These are phyloP conservation scores for Astrothelium macrocarpum DNA, from an alignment of 495 filamentous ascomycete genomes.

Conservation along the genomic window DNA sequence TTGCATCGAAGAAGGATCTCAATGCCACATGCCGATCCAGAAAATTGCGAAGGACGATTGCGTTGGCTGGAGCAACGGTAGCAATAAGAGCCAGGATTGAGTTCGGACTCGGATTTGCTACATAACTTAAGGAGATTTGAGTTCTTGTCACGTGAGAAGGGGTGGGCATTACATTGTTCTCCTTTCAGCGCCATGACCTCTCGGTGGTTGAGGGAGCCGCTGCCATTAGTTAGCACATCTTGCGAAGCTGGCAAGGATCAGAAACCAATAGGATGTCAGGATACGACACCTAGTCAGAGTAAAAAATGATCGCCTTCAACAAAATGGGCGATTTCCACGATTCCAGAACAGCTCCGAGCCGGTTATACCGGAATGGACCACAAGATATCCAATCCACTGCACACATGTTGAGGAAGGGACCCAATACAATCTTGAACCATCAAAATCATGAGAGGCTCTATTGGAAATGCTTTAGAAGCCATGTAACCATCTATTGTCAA, in stretches of 20 bases:
- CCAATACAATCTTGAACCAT: no score
- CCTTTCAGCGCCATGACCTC: constrained; percentile 8
- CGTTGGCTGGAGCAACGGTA: neutral
- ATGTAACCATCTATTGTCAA: no score
- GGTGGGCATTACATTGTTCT: constrained; percentile 3
- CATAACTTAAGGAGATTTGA: neutral
- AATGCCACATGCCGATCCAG: constrained; percentile 5
- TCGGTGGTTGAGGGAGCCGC: neutral
- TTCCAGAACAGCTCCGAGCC: no score
- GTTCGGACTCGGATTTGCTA: neutral
- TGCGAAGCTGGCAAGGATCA: neutral
- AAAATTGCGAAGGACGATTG: constrained; percentile 2
- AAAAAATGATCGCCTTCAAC: no score
- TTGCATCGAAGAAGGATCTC: neutral
- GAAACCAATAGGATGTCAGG: neutral
- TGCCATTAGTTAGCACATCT: neutral
- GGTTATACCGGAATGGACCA: no score
- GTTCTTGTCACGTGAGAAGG: neutral
- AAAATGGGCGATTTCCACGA: no score
- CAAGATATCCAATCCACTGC: no score
- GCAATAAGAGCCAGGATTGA: constrained; percentile 1
- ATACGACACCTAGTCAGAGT: no score
- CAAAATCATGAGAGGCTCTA: no score
- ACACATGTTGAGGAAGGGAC: no score
- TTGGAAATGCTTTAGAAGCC: no score